Percentiles rank a stretch among this genome's conserved stretches.
Conservation (phyloP, 768 basidiomycete genomes). For the Psilocybe cubensis region DNA sequence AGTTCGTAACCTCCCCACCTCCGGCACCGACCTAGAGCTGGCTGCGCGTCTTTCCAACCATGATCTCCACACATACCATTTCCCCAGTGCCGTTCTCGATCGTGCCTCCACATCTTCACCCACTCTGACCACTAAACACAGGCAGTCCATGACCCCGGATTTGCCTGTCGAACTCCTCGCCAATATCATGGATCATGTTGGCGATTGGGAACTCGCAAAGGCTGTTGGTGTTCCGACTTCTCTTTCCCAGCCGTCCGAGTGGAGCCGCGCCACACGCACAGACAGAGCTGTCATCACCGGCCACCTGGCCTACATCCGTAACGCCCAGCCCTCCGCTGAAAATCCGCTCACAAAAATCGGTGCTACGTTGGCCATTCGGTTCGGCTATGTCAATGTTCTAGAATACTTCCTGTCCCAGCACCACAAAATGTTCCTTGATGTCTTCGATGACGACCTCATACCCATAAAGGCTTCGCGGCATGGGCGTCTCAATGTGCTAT, state of each 20-base stretch:
- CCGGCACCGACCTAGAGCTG: conserved; percentile 66
- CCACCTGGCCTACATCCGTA: conserved; percentile 60
- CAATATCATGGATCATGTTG: conserved; percentile 76
- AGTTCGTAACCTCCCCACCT: conserved; percentile 68
- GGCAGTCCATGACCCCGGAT: conserved; percentile 50
- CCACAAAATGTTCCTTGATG: conserved; percentile 62
- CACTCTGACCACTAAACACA: conserved; percentile 25
- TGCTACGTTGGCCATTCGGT: conserved; percentile 66
- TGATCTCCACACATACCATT: conserved; percentile 75
- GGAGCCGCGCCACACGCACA: conserved; percentile 69
- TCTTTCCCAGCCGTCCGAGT: conserved; percentile 65
- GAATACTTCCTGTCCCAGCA: conserved; percentile 72
- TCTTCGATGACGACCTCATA: conserved; percentile 70
- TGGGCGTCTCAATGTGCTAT: conserved; percentile 71
- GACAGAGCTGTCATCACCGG: conserved; percentile 78
- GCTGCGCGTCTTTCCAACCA: conserved; percentile 74
- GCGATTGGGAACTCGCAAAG: conserved; percentile 84
- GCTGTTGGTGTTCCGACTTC: conserved; percentile 78
- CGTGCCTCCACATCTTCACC: conserved; percentile 32
- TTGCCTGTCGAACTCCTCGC: conserved; percentile 79
- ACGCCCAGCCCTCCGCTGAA: conserved; percentile 53
- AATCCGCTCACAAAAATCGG: conserved; percentile 73
- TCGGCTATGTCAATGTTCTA: conserved; percentile 77
- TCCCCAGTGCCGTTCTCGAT: conserved; percentile 40
- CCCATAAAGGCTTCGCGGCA: conserved; percentile 79